Evolutionary conservation across 495 filamentous ascomycete genomes (phyloP), one percentile per base, ranked within the genome.

Genomic region (Letharia columbiana): DNA sequence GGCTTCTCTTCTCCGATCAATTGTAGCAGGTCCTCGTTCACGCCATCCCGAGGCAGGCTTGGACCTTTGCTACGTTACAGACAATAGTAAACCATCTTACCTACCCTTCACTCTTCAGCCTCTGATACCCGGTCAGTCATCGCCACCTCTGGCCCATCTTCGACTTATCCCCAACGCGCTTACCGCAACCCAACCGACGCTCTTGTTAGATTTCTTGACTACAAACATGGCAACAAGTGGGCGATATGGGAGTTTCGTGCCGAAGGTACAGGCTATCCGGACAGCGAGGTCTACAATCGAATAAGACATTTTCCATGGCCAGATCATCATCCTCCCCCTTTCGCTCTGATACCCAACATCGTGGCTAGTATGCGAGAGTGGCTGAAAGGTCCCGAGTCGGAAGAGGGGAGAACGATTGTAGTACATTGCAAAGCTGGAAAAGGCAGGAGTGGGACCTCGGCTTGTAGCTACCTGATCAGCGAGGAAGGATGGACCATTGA

Each of bases 391-490:
- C 77, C 84, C n/a, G 79, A 82, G 15, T 69, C 66, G 1, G 62
- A 71, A 61, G 74, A 73, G n/a, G 79, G 72, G n/a, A 80, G 91
- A 33, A 89, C 96, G 2, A 87, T 87, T 2, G 93, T 98, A 9
- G 91, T 98, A 15, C 94, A 98, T 74, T 98, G 94, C 78, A 98
- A 97, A 75, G 94, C 94, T 3, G 94, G 94, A 4, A 98, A 98
- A 75, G 94, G 94, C 2, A 81, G 94, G 57, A 94, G 90, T 65
- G 94, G 94, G n/a, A 96, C 90, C 1, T 84, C 91, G 71, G 86
- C 87, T 31, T 92, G 89, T 71, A 87, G 86, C 64, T 98, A 96
- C 73, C 78, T 98, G 59, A 95, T 98, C 67, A 86, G 88, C 28
- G 89, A 98, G 73, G 88, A 91, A 69, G 91, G 89, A 28, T 97